Conservation (phyloP, 495 filamentous ascomycete species). For the Neurospora hispaniola region DNA sequence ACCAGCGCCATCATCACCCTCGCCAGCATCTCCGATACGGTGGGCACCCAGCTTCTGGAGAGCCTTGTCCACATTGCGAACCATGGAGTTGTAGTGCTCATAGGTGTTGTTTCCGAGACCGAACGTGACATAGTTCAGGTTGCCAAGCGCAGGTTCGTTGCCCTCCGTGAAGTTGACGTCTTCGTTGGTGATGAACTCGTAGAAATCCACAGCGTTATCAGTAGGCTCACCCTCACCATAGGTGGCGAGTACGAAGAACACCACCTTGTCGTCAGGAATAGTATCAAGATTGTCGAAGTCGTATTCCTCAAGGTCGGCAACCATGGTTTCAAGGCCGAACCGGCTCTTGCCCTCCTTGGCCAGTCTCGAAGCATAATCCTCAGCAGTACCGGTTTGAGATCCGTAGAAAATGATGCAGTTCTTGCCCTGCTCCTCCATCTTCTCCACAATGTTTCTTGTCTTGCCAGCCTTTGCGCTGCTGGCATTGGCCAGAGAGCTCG, state of each 20-base stretch:
- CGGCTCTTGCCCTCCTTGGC: constrained; percentile 95
- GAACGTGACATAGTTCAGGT: constrained; percentile 89
- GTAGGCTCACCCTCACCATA: constrained; percentile 98
- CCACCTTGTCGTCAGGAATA: constrained; percentile 81
- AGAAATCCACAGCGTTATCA: constrained; percentile 98
- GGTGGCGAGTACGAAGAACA: constrained; percentile 91
- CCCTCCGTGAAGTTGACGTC: constrained; percentile 72
- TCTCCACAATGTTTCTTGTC: constrained; percentile 85
- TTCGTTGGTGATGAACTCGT: constrained; percentile 84
- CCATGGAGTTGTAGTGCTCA: constrained; percentile 99
- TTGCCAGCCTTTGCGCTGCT: constrained; percentile 76
- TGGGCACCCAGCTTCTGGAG: constrained; percentile 70
- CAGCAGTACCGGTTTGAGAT: constrained; percentile 95
- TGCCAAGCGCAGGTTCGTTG: constrained; percentile 65
- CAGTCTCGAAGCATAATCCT: constrained; percentile 95
- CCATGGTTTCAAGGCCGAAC: constrained; percentile 97
- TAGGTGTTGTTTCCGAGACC: constrained; percentile 98
- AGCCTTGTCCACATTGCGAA: constrained; percentile 75
- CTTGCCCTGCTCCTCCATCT: constrained; percentile 90
- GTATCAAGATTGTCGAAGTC: constrained; percentile 91
- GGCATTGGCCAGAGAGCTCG: constrained; percentile 50
- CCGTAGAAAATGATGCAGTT: constrained; percentile 98
- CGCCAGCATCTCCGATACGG: constrained; percentile 78
- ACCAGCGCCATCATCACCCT: constrained; percentile 95
- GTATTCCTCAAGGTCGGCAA: constrained; percentile 95